Evolutionary conservation across 805 yeast species (phyloP).

Genomic region (Candida boidinii): DNA sequence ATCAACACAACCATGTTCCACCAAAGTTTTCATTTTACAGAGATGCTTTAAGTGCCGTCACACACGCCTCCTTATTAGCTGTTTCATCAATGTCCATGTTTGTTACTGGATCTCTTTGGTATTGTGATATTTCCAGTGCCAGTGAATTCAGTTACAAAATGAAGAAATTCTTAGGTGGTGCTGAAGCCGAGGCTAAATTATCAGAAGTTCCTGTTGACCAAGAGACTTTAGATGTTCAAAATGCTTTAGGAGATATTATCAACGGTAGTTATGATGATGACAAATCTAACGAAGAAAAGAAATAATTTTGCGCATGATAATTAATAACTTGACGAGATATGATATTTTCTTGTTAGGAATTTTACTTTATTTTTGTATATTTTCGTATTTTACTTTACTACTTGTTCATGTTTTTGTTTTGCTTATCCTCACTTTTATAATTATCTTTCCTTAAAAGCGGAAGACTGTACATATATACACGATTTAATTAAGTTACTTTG

Average conservation of each 20-base stretch:
- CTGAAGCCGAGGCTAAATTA: constrained; percentile 41
- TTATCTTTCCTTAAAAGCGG: too few species aligned
- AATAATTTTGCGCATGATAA: too few species aligned
- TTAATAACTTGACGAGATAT: too few species aligned
- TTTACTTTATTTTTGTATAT: constrained; percentile 1
- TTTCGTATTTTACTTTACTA: constrained; percentile 4
- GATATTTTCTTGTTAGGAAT: too few species aligned
- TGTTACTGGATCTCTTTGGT: constrained; percentile 72
- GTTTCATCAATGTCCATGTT: constrained; percentile 65
- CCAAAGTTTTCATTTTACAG: constrained; percentile 74
- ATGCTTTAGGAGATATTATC: constrained; percentile 20
- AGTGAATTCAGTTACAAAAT: constrained; percentile 66
- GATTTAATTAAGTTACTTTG: too few species aligned
- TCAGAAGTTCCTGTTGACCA: constrained; percentile 44
- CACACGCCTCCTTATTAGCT: constrained; percentile 71
- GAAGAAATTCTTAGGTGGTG: constrained; percentile 62
- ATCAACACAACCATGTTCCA: constrained; percentile 80
- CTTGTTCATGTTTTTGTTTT: too few species aligned
- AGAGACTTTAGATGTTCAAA: constrained; percentile 50
- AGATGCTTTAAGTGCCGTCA: constrained; percentile 81
- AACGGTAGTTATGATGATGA: constrained; percentile 7
- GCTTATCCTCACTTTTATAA: too few species aligned
- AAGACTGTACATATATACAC: too few species aligned
- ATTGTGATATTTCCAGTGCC: constrained; percentile 58
- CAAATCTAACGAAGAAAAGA: constrained; percentile 4